Evolutionary conservation across 345 rosid genomes (phyloP).

Genomic region (Trapa bicornis): DNA sequence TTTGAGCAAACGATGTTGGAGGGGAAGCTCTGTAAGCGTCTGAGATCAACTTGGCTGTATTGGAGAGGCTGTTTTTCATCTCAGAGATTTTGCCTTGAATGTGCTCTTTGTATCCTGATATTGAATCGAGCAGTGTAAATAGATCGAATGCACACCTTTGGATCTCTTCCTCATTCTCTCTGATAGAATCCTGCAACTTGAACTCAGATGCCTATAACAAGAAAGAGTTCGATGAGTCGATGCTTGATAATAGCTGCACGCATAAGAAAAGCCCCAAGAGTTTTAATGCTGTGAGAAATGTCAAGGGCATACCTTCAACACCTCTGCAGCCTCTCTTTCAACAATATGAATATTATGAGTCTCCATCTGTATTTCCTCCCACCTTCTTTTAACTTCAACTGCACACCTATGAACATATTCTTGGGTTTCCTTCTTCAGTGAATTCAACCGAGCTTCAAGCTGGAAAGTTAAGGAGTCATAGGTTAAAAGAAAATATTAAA

Average conservation of each 20-base stretch:
- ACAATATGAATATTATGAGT: slow-evolving; percentile 31
- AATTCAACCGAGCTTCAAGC: slow-evolving; percentile 43
- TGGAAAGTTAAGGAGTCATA: slow-evolving; percentile 7
- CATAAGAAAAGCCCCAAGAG: not conserved
- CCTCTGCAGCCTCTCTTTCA: slow-evolving; percentile 70
- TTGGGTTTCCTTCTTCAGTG: slow-evolving; percentile 43
- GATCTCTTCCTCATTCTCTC: slow-evolving; percentile 46
- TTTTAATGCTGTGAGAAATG: not conserved
- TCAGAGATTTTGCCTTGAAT: slow-evolving; percentile 39
- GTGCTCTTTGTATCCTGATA: slow-evolving; percentile 57
- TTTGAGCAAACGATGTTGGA: slow-evolving; percentile 15
- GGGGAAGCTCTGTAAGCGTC: slow-evolving; percentile 30
- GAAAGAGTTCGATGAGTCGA: not conserved
- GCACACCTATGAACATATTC: slow-evolving; percentile 32
- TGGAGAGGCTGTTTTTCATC: slow-evolving; percentile 37
- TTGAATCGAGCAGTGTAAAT: slow-evolving; percentile 41
- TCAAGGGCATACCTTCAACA: slow-evolving; percentile 33
- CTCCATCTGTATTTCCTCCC: slow-evolving; percentile 42
- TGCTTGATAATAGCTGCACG: not conserved
- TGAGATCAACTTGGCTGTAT: slow-evolving; percentile 34
- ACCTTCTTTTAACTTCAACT: slow-evolving; percentile 45
- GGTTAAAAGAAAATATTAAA: not conserved
- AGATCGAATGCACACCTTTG: slow-evolving; percentile 43
- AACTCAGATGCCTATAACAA: slow-evolving; percentile 22
- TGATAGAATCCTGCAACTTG: slow-evolving; percentile 48